Evolutionary conservation across 305 asterid species (phyloP), one percentile per base, ranked within the genome.

Genomic region (Fraxinus xanthoxyloides): DNA sequence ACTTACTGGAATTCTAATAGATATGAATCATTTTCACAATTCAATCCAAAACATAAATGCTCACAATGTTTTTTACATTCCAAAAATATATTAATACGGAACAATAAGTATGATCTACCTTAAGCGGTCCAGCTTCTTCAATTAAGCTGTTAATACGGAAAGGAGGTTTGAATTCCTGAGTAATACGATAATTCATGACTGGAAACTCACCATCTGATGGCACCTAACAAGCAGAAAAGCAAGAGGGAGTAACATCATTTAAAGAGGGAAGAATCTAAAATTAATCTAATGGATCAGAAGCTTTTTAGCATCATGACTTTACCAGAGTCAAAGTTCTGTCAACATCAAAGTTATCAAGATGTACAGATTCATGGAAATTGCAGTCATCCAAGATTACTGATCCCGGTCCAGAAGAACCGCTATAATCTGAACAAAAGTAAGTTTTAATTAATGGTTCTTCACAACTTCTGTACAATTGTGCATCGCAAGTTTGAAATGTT

Each of bases 201-300:
- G 99, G 99, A 86, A 96, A 96, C 80, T 96, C 99, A 82, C 99
- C 99, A 87, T 96, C 99, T 35, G 98, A 90, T 8, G 99, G 99
- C 67, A 96, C 98, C 99, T 96, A 85, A 86, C 81, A 79, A 75
- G 76, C 54, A 79, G 34, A 81, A 82, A 43, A 81, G 77, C 2
- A 26, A 65, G 32, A 80, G 72, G 8, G 77, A 80, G n/a, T 32
- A 31, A 26, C 78, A 48, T 69, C 67, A 77, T 63, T 77, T 76
- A 54, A 75, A 26, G 28, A 76, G 73, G 76, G 70, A 43, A 81
- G 26, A 59, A 35, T 48, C 59, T 79, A 81, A 79, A 70, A 81
- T 82, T 78, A 77, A 72, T 84, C 30, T 9, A 86, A 82, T 38
- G 80, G 75, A 77, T 70, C 31, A 43, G 30, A 82, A 77, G 79